Evolutionary conservation across 441 rosid genomes (phyloP), one percentile per base, ranked within the genome.

Genomic region (Pelargonium fulgidum): DNA sequence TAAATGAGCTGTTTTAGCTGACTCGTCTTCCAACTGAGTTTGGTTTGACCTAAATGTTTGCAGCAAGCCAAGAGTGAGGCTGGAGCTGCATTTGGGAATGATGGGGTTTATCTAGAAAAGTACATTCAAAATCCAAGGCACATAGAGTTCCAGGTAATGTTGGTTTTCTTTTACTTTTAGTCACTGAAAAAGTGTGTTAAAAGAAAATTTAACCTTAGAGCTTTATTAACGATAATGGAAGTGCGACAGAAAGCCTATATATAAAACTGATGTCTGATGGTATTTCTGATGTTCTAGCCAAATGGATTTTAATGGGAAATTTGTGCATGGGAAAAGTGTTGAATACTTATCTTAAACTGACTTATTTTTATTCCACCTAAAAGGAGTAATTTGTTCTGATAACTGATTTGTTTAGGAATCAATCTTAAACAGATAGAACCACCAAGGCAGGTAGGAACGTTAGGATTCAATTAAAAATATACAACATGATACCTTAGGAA

Each of bases 31-130:
- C 54, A 68, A 3, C 26, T 77, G 58, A 77, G 56, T 65, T 70
- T 68, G 13, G 64, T 80, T 41, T 36, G 17, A 56, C 71, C 16
- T 56, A 75, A 70, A 71, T 42, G 70, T 78, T 64, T 73, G 58
- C 82, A 93, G 98, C 96, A 89, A 91, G 98, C 98, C 66, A 93
- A 93, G 81, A 89, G 97, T 70, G 98, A 93, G 82, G 98, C 98
- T 68, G 98, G 89, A n/a, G 98, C 98, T 59, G 98, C 98, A 74
- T 93, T 93, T 71, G 98, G 98, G 76, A 93, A 93, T 77, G 98
- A 93, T 76, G 98, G 98, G 78, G 87, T 82, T 81, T 93, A 93
- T 84, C 74, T 93, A 81, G 98, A 93, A 81, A 93, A 91, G 81
- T 93, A 81, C 68, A 81, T 93, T 65, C 94, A 85, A 75, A 93